Evolutionary conservation across 331 rosid species (phyloP), one percentile per base, ranked within the genome.

Genomic region (Malus hybrid): DNA sequence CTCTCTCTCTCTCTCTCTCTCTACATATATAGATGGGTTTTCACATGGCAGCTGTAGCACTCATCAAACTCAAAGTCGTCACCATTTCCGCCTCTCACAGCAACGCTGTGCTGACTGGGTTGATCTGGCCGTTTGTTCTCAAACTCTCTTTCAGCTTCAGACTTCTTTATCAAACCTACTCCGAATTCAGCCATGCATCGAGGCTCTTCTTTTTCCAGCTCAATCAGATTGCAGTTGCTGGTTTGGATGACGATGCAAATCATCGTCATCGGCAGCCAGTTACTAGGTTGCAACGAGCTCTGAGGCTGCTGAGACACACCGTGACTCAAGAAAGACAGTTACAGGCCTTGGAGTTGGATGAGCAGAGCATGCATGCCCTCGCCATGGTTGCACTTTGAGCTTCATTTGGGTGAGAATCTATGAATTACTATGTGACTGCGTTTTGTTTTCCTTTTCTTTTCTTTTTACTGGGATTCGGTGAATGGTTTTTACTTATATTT

Each of bases 171-270:
- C 77, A 80, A 10, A 64, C 77, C 14, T 80, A 34, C 74, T 22
- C 61, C 13, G 83, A 87, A 10, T 64, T 79, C 0, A 42, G 79
- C 19, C 27, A 80, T 56, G 80, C 76, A 8, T 79, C 88, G 0
- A 85, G 88, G 81, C 78, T 88, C 18, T 88, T 88, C 76, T 73
- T 87, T 20, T 90, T 90, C 73, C 87, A 77, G 8, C 31, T 90
- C 36, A 62, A 80, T 24, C 90, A 78, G 22, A 90, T 88, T 3
- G 86, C 81, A 48, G 28, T 79, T 6, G 82, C 82, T 62, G 72
- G 29, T 9, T 6, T 33, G 24, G 14, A 2, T 39, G 33, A 56
- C 19, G 62, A 28, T 28, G 29, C 29, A 28, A 28, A 68, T 29
- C 27, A 27, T 0, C 55, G 7, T 50, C 6, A 39, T 65, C 1